These are phyloP conservation scores for Viridothelium virens DNA, from an alignment of 495 filamentous ascomycete species.

Conservation along the genomic window DNA sequence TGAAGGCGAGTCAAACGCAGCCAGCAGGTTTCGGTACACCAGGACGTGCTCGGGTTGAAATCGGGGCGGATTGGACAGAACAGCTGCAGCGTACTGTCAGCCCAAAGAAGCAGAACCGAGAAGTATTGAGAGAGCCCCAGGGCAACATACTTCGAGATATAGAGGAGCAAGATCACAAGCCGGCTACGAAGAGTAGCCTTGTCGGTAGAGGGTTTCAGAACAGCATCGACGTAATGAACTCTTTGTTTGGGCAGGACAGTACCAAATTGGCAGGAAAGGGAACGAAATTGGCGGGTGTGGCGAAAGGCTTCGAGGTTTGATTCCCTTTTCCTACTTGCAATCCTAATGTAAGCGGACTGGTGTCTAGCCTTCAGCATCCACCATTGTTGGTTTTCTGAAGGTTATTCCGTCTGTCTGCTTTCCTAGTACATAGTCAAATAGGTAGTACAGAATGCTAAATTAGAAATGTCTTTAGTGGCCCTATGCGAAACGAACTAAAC, in stretches of 20 bases:
- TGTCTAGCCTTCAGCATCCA: neutral
- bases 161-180: conserved; percentile 32
- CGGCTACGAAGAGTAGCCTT: conserved; percentile 31
- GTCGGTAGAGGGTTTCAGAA: conserved; percentile 52
- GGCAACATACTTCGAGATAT: conserved; percentile 45
- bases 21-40: conserved; percentile 26
- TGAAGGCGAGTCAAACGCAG: conserved; percentile 35
- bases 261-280: conserved; percentile 35
- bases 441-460: conserved; percentile 7
- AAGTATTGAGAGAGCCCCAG: conserved; percentile 53
- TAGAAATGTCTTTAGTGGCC: conserved; percentile 59
- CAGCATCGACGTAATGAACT: conserved; percentile 88
- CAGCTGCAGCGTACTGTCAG: conserved; percentile 88
- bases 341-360: neutral
- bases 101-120: conserved; percentile 77
- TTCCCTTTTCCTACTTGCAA: conserved; percentile 29
- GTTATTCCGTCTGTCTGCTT: conserved; percentile 27
- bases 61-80: conserved; percentile 72
- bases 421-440: neutral
- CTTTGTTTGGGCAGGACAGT: conserved; percentile 62
- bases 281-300: conserved; percentile 42
- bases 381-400: conserved; percentile 5
- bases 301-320: conserved; percentile 70
- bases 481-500: conserved; percentile 68
- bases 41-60: conserved; percentile 39